A percentile compares a stretch with the other conserved stretches of the same genome.
Evolutionary conservation across 208 protist genomes (phyloP).

Genomic region (Crithidia sp.): DNA sequence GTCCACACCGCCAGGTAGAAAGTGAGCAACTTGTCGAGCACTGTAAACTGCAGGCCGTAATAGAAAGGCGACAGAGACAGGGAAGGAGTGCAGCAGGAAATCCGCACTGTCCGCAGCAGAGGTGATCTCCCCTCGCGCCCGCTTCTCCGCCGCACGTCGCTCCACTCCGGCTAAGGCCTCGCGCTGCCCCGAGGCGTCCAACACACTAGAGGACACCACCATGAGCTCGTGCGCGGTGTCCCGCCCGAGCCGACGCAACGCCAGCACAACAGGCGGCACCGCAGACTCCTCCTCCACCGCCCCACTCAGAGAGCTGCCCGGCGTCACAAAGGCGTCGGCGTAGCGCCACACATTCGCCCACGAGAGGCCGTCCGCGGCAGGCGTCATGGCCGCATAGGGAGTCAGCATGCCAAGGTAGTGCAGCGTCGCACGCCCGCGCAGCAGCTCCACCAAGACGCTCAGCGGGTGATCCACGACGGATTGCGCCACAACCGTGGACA

Average conservation of each 20-base stretch:
- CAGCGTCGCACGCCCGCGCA: constrained; percentile 73
- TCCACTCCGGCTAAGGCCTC: constrained; percentile 44
- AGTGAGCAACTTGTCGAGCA: constrained; percentile 69
- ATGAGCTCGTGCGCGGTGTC: constrained; percentile 50
- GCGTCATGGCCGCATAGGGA: constrained; percentile 43
- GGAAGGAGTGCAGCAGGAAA: constrained; percentile 43
- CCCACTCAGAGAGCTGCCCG: not conserved
- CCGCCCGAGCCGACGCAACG: constrained; percentile 47
- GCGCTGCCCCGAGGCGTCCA: constrained; percentile 45
- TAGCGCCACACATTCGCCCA: constrained; percentile 25
- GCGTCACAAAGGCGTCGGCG: not conserved
- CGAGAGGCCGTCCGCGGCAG: constrained; percentile 11
- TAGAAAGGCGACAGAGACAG: constrained; percentile 66
- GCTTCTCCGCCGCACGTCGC: constrained; percentile 28
- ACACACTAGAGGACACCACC: constrained; percentile 42
- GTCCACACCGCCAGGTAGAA: constrained; percentile 89
- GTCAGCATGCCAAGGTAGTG: constrained; percentile 66
- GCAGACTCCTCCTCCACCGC: constrained; percentile 14
- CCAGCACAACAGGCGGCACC: constrained; percentile 43
- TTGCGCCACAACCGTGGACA: constrained; percentile 58
- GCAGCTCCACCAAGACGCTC: constrained; percentile 63
- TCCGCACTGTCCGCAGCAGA: constrained; percentile 65
- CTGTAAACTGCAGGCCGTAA: constrained; percentile 60
- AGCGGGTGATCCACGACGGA: constrained; percentile 78
- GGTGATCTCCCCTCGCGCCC: constrained; percentile 29